A percentile compares a stretch with the other conserved stretches of the same genome.
Conservation (phyloP, 495 filamentous ascomycete species). For the Penicillium canescens region DNA sequence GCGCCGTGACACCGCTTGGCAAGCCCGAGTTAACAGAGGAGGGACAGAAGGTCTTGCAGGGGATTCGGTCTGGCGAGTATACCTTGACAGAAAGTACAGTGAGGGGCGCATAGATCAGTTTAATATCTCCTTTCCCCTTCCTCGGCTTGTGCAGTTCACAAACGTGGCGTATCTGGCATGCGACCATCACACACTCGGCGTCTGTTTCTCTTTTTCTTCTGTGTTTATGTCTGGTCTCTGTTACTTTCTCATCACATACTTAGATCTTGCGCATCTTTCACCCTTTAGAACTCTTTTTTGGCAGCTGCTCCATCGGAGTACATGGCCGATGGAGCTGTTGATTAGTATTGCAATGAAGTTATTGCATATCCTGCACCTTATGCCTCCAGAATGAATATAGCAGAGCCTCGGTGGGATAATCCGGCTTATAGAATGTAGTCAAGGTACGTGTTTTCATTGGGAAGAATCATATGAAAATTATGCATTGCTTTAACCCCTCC, state of each 20-base stretch:
- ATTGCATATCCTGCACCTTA: too few relatives aligned
- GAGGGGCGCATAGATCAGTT: constrained; percentile 37
- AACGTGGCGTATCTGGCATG: constrained; percentile 34
- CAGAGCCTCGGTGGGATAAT: too few relatives aligned
- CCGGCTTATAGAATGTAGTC: too few relatives aligned
- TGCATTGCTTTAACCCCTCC: neutral
- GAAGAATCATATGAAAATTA: neutral
- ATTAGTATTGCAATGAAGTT: too few relatives aligned
- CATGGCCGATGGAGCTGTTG: too few relatives aligned
- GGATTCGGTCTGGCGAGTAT: constrained; percentile 64
- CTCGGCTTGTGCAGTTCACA: constrained; percentile 3
- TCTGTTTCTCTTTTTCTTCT: constrained; percentile 5
- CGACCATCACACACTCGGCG: constrained; percentile 21
- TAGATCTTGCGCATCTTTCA: constrained; percentile 15
- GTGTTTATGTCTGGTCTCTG: neutral
- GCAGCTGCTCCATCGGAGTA: constrained; percentile 5
- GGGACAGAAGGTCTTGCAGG: constrained; percentile 67
- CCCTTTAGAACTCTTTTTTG: constrained; percentile 7
- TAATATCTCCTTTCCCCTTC: constrained; percentile 4
- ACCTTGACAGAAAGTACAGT: constrained; percentile 48
- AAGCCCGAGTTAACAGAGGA: constrained; percentile 80
- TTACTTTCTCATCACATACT: constrained; percentile 15
- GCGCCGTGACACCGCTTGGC: constrained; percentile 68
- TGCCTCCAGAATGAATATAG: too few relatives aligned
- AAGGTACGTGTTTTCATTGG: neutral